Evolutionary conservation across 352 stramenopile genomes (phyloP), one percentile per base, ranked within the genome.

Genomic region (Blastocystis sp.): DNA sequence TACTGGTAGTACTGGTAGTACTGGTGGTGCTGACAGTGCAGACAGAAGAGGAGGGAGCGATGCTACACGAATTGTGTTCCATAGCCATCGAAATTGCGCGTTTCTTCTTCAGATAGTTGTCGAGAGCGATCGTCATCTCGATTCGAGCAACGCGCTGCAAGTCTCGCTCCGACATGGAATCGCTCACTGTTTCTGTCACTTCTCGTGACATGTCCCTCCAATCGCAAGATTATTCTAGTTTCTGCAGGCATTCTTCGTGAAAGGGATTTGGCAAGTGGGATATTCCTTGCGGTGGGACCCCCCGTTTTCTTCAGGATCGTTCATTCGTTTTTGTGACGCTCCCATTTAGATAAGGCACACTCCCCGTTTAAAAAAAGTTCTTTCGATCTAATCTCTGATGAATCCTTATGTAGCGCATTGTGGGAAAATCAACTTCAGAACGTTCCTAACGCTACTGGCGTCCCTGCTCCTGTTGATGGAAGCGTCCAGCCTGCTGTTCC

Each of bases 41-140:
- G 2, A 79, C 21, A 9, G 69, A 81, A 10, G 43, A 52, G 24
- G 57, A 38, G 57, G 74, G 66, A 34, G 57, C 45, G 24, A 68
- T 45, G n/a, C 74, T 84, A 24, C 61, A 68, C 10, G 74, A 66
- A 45, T 68, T 64, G 28, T 84, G 74, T n/a, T 84, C 74, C 74
- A 84, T 2, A 24, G 66, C 66, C n/a, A 76, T 3, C 1, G 66
- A 70, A 17, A 42, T 43, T 11, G 48, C 54, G 19, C 74, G 48
- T 70, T 84, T 84, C 38, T 59, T 28, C 57, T 84, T 84, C 61
- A 62, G 52, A 48, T 84, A 84, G 11, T 45, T 69, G n/a, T 84
- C 74, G 28, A 84, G 60, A 24, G 74, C 74, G 14, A 59, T 63
- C 7, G 52, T 52, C 74, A 84, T 84, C 43, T 84, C 74, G 2